Conservation (phyloP, 192 early-diverging fungal genomes). For the Chytriomyces sp. region DNA sequence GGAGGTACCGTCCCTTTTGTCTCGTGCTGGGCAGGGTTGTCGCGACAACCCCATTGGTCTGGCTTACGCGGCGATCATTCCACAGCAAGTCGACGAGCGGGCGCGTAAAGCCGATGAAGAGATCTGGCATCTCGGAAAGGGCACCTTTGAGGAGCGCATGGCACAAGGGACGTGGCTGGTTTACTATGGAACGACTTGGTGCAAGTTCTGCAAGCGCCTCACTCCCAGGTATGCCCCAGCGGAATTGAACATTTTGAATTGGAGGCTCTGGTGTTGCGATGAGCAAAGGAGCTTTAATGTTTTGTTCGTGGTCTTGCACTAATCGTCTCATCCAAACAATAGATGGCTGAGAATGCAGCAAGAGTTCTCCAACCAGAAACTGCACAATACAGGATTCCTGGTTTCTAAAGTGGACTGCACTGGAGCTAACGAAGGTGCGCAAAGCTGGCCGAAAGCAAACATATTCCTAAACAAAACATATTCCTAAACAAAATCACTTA, state of each 20-base stretch:
- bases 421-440: constrained; percentile 5
- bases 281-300: neutral
- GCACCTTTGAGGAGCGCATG: constrained; percentile 19
- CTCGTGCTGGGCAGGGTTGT: no score
- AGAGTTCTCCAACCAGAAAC: constrained; percentile 17
- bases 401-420: constrained; percentile 33
- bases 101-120: constrained; percentile 17
- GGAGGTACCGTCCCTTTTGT: neutral
- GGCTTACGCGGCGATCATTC: no score
- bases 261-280: neutral
- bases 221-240: neutral
- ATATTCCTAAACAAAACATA: no score
- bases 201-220: neutral
- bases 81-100: constrained; percentile 20
- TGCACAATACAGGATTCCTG: constrained; percentile 16
- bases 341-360: constrained; percentile 25
- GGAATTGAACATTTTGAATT: neutral
- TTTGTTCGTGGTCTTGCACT: neutral
- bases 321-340: no score
- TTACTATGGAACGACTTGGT: constrained; percentile 26
- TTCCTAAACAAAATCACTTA: no score
- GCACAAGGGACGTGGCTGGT: constrained; percentile 24
- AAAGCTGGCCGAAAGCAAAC: no score
- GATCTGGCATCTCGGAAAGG: constrained; percentile 28
- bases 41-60: no score